Conservation (phyloP, 768 basidiomycete genomes). For the Trametes meyenii region DNA sequence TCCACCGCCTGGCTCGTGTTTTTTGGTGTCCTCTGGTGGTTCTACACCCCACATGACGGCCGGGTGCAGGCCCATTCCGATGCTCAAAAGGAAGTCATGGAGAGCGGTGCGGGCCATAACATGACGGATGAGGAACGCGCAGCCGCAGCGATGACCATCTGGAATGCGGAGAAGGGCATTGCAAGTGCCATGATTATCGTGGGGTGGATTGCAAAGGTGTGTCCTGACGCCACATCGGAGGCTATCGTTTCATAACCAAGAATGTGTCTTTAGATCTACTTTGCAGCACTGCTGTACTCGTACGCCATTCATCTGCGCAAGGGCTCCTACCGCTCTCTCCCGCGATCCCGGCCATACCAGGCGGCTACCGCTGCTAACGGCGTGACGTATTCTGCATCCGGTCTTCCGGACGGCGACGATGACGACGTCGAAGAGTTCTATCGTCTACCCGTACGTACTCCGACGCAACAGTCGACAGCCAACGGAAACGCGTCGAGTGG, state of each 20-base stretch:
- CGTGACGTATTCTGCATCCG: conserved; percentile 8
- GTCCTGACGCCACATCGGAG: conserved; percentile 23
- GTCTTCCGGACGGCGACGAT: conserved; percentile 50
- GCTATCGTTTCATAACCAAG: neutral
- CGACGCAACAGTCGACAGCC: conserved; percentile 10
- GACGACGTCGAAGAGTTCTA: conserved; percentile 72
- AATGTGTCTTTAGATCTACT: conserved; percentile 69
- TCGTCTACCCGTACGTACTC: conserved; percentile 56
- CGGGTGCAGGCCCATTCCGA: conserved; percentile 75
- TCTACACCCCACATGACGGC: conserved; percentile 91
- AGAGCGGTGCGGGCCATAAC: conserved; percentile 50
- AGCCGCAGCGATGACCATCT: conserved; percentile 76
- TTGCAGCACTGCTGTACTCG: conserved; percentile 87
- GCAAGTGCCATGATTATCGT: conserved; percentile 76
- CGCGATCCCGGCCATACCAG: conserved; percentile 39
- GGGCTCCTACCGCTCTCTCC: conserved; percentile 85
- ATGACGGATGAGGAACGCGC: conserved; percentile 69
- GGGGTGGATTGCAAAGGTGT: conserved; percentile 89
- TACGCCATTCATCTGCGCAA: conserved; percentile 91
- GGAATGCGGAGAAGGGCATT: conserved; percentile 87
- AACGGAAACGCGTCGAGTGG: conserved; percentile 13
- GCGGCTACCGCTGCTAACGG: conserved; percentile 22
- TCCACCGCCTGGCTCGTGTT: conserved; percentile 91
- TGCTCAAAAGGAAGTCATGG: conserved; percentile 87
- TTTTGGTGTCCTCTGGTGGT: conserved; percentile 91